Evolutionary conservation across 345 rosid genomes (phyloP).

Genomic region (Linum lewisii): DNA sequence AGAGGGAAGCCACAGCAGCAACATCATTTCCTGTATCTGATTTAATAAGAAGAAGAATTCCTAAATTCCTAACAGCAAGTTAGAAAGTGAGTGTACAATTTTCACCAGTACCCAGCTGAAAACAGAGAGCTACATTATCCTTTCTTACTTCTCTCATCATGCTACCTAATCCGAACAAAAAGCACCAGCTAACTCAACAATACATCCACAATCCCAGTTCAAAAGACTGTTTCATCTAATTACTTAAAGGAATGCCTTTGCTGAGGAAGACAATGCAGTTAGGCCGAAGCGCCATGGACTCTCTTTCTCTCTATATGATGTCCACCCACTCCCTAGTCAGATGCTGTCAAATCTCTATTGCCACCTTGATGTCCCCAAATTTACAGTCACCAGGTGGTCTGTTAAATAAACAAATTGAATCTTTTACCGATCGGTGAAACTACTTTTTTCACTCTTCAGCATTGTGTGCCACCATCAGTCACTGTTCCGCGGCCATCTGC

Average conservation of each 20-base stretch:
- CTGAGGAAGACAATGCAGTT: too few relatives aligned
- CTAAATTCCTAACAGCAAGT: neutral
- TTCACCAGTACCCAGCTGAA: neutral
- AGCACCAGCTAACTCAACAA: too few relatives aligned
- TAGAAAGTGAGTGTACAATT: neutral
- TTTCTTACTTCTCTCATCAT: too few relatives aligned
- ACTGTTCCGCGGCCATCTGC: neutral
- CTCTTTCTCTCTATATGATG: too few relatives aligned
- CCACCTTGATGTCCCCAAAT: neutral
- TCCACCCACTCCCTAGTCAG: too few relatives aligned
- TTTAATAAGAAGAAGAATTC: too few relatives aligned
- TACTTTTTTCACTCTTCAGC: neutral
- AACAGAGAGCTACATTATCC: too few relatives aligned
- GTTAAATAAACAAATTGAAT: neutral
- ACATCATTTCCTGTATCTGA: neutral
- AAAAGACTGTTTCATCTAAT: neutral
- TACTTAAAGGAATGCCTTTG: neutral
- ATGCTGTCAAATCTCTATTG: too few relatives aligned
- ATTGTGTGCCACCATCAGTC: neutral
- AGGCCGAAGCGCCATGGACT: neutral
- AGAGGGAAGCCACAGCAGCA: neutral
- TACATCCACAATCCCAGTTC: too few relatives aligned
- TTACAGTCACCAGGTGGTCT: neutral
- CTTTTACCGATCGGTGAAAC: neutral
- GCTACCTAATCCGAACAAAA: too few relatives aligned